phyloP scores from a whole-genome alignment of 352 stramenopile species.

The Phytophthora cryptogea region DNA sequence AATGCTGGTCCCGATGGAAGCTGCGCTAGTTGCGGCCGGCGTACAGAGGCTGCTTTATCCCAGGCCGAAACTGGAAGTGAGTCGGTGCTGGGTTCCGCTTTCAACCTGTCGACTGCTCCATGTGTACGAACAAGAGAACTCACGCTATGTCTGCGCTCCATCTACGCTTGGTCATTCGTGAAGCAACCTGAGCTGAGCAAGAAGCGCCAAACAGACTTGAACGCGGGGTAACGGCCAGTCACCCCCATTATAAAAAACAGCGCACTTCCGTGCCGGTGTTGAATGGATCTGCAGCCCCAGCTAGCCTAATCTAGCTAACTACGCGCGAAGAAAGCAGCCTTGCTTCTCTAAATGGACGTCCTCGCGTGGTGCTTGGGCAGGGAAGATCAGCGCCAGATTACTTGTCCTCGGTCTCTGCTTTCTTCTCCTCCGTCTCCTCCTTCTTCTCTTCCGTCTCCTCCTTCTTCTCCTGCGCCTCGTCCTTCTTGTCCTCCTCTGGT shows the following conservation, averaged over 20 bases:
- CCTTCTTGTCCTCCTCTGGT: conserved; percentile 39
- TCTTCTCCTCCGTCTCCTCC: conserved; percentile 14
- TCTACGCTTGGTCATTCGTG: conserved; percentile 13
- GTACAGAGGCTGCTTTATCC: conserved; percentile 15
- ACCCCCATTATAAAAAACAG: conserved; percentile 26
- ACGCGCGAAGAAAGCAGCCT: conserved; percentile 9
- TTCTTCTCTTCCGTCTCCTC: background rate
- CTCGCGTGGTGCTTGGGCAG: conserved; percentile 4
- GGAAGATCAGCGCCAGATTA: conserved; percentile 11
- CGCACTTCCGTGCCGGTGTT: conserved; percentile 21
- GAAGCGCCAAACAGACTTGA: background rate
- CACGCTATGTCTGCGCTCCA: conserved; percentile 21
- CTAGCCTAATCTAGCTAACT: conserved; percentile 13
- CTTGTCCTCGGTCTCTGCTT: conserved; percentile 15
- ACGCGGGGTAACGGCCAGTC: conserved; percentile 24
- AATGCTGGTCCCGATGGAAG: conserved; percentile 11
- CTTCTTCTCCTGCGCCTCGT: conserved; percentile 4
- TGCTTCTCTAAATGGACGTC: conserved; percentile 29
- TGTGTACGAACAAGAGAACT: conserved; percentile 1
- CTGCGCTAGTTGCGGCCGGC: conserved; percentile 11
- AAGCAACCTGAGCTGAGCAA: background rate
- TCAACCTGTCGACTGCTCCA: conserved; percentile 3
- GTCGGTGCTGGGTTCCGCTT: background rate
- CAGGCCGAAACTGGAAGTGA: conserved; percentile 1
- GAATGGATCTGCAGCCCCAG: conserved; percentile 13